Conservation (phyloP, 108 stramenopile genomes). For the Mediolabrus comicus region DNA sequence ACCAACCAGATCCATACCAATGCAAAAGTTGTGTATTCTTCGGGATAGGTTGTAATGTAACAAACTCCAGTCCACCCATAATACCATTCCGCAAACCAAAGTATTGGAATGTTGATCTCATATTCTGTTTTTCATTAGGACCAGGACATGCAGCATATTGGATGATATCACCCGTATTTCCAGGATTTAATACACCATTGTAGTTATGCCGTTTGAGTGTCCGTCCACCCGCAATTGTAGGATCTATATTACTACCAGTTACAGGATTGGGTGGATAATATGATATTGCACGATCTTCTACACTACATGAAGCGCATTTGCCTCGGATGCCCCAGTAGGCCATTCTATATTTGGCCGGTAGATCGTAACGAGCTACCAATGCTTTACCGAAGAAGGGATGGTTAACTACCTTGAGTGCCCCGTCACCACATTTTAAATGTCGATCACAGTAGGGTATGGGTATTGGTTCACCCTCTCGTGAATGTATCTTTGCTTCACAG, state of each 20-base stretch:
- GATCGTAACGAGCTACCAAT: slow-evolving; percentile 55
- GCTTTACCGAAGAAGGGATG: slow-evolving; percentile 66
- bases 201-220: slow-evolving; percentile 56
- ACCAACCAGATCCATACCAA: slow-evolving; percentile 75
- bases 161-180: slow-evolving; percentile 54
- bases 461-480: slow-evolving; percentile 65
- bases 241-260: slow-evolving; percentile 55
- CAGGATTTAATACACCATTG: slow-evolving; percentile 70
- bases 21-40: slow-evolving; percentile 65
- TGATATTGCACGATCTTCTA: slow-evolving; percentile 64
- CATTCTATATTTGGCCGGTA: slow-evolving; percentile 57
- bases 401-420: slow-evolving; percentile 53
- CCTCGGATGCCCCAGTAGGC: slow-evolving; percentile 61
- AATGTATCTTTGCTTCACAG: slow-evolving; percentile 34
- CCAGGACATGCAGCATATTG: slow-evolving; percentile 71
- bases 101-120: slow-evolving; percentile 68
- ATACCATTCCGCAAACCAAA: slow-evolving; percentile 60
- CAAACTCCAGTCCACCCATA: slow-evolving; percentile 60
- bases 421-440: slow-evolving; percentile 57
- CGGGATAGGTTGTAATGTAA: slow-evolving; percentile 51
- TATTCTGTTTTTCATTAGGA: slow-evolving; percentile 61
- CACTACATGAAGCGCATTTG: slow-evolving; percentile 37
- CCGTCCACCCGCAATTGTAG: slow-evolving; percentile 25
- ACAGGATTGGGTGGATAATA: slow-evolving; percentile 57
- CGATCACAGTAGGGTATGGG: slow-evolving; percentile 62